Percentiles rank a stretch among this genome's conserved stretches.
These are phyloP conservation scores for Panicum miliaceum DNA, from an alignment of 176 grass and related monocot genomes.

Conservation along the genomic window DNA sequence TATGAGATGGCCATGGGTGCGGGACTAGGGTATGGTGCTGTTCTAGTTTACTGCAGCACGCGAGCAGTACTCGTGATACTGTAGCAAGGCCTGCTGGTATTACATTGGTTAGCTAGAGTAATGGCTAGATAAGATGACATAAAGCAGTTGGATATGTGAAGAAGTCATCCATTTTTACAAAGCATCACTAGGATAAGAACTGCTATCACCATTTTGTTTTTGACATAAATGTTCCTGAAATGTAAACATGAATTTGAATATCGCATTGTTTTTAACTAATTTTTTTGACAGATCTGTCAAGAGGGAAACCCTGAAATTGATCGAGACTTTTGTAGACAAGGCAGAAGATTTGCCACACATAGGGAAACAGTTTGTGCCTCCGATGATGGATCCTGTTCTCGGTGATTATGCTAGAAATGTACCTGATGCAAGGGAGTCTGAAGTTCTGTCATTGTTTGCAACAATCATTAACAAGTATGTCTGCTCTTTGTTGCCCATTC, in stretches of 20 bases:
- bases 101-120: slow-evolving; percentile 2
- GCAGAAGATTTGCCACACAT: slow-evolving; percentile 97
- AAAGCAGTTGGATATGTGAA: neutral
- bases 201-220: neutral
- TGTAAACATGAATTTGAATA: neutral
- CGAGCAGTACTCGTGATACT: neutral
- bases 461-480: slow-evolving; percentile 99
- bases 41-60: neutral
- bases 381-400: slow-evolving; percentile 99
- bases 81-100: neutral
- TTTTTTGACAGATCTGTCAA: slow-evolving; percentile 85
- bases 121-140: neutral
- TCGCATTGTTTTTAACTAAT: slow-evolving; percentile 33
- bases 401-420: slow-evolving; percentile 98
- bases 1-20: neutral
- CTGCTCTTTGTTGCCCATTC: slow-evolving; percentile 15
- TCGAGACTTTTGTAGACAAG: slow-evolving; percentile 99
- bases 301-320: slow-evolving; percentile 96
- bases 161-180: neutral
- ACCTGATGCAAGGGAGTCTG: slow-evolving; percentile 98
- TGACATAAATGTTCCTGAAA: neutral
- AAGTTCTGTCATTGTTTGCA: slow-evolving; percentile 92
- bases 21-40: neutral
- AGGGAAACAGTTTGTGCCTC: slow-evolving; percentile 97
- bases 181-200: neutral